Percentiles rank a stretch among this genome's conserved stretches.
phyloP scores from a whole-genome alignment of 345 rosid species.

The Litchi chinensis region DNA sequence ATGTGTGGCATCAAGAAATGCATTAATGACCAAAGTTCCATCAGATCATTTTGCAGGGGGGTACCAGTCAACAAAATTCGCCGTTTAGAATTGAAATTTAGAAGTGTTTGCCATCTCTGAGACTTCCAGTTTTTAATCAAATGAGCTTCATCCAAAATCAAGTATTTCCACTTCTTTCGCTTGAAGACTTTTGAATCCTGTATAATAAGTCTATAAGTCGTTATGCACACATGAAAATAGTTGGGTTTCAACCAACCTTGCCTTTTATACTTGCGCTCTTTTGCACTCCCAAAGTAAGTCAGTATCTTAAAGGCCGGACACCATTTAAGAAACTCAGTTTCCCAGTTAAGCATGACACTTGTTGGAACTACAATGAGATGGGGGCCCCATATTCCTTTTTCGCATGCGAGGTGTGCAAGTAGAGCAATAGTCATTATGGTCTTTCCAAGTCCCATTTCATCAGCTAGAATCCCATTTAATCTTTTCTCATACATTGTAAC shows the following conservation, averaged over 20 bases:
- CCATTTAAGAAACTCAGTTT: constrained; percentile 99
- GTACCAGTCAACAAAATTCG: constrained; percentile 97
- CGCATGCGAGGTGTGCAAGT: constrained; percentile 97
- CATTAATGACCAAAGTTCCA: constrained; percentile 99
- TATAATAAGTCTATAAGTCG: constrained; percentile 94
- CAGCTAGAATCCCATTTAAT: constrained; percentile 97
- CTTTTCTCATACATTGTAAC: constrained; percentile 99
- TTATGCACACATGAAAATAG: constrained; percentile 94
- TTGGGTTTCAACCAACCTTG: constrained; percentile 99
- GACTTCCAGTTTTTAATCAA: constrained; percentile 99
- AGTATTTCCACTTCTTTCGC: constrained; percentile 99
- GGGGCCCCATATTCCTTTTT: constrained; percentile 99
- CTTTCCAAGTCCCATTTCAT: constrained; percentile 99
- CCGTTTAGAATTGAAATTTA: constrained; percentile 96
- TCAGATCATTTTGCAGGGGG: constrained; percentile 98
- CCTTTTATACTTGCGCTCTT: constrained; percentile 93
- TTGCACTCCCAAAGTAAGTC: constrained; percentile 98
- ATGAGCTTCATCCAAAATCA: constrained; percentile 99
- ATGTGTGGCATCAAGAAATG: constrained; percentile 99
- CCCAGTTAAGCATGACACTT: constrained; percentile 99
- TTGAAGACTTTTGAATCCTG: constrained; percentile 97
- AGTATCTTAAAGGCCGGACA: constrained; percentile 99
- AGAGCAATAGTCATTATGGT: constrained; percentile 99
- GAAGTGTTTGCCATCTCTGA: constrained; percentile 99
- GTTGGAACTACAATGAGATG: constrained; percentile 99